Base-by-base conservation (phyloP, 768 basidiomycete species). In the Kondoa subrosea region DNA sequence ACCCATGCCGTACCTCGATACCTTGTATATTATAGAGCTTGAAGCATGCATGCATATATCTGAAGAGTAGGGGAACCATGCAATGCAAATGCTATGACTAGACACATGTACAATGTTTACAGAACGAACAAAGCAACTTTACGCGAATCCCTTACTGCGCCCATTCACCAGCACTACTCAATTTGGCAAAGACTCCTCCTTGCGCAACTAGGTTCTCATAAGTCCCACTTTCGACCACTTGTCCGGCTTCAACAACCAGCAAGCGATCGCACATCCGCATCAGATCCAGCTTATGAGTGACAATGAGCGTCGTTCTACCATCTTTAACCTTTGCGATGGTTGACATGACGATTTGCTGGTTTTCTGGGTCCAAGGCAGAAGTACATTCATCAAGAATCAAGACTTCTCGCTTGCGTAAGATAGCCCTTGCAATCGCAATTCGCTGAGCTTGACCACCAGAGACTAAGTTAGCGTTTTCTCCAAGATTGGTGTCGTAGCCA, bases 361-460 rank as follows among this genome's bases (percentile, higher is more conserved):
- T 96, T 73, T 84, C 84, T 1, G 83, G 80, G 75, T 97, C 92
- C 68, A 96, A 78, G 3, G 92, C 89, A 57, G 85, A 86, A n/a
- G 93, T 97, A 75, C 91, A 95, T 75, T 97, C 93, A 76, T 96
- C 93, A 66, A 96, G 79, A 34, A 96, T 85, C 59, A 95, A 80
- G 16, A 96, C 82, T 58, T 81, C 82, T 0, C 85, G 80, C 0
- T 83, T 82, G 34, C 88, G 81, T 1, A 85, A 87, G n/a, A 96
- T 82, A 0, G 92, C 90, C 3, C 92, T 83, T 0, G 92, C 92
- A 72, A 97, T 91, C 75, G 88, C 87, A 21, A 96, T 79, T 4
- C 93, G 83, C 78, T 97, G 93, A 0, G 89, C 91, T 74, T 97
- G 93, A 0, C 93, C 93, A 25, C 93, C 93, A 0, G 90, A 92